phyloP scores from a whole-genome alignment of 371 early-diverging fungal genomes.

The Mortierella sp. region DNA sequence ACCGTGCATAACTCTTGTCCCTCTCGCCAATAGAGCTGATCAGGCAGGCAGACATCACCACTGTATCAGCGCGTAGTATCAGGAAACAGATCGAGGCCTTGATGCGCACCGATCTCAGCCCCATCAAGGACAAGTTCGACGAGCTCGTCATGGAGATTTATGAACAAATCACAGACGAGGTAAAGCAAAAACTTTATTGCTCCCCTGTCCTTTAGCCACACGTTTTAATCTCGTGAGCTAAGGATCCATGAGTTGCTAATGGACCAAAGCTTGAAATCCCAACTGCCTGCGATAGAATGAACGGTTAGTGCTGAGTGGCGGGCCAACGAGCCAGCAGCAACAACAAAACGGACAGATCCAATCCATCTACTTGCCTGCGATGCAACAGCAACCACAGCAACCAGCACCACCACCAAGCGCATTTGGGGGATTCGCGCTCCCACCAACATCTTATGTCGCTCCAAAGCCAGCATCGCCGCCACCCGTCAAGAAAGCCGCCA shows the following conservation, averaged over 20 bases:
- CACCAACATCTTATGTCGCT: conserved; percentile 48
- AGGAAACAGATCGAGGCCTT: conserved; percentile 64
- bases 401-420: conserved; percentile 28
- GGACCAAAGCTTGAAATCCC: background rate
- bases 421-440: conserved; percentile 42
- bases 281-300: conserved; percentile 25
- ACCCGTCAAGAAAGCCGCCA: background rate
- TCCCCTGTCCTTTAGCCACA: background rate
- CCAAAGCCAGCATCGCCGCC: conserved; percentile 22
- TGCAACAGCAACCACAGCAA: conserved; percentile 16
- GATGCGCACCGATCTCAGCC: conserved; percentile 49
- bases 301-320: conserved; percentile 31
- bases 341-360: conserved; percentile 5
- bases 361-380: background rate
- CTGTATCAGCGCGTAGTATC: conserved; percentile 49
- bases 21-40: conserved; percentile 36
- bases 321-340: conserved; percentile 53
- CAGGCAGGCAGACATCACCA: conserved; percentile 45
- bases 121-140: conserved; percentile 63
- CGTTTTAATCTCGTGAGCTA: background rate
- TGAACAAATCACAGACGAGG: conserved; percentile 62
- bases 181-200: conserved; percentile 3
- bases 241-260: background rate
- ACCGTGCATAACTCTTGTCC: background rate
- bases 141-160: conserved; percentile 65